Conservation (phyloP, 73 alveolate genomes). For the Blepharisma stoltei region DNA sequence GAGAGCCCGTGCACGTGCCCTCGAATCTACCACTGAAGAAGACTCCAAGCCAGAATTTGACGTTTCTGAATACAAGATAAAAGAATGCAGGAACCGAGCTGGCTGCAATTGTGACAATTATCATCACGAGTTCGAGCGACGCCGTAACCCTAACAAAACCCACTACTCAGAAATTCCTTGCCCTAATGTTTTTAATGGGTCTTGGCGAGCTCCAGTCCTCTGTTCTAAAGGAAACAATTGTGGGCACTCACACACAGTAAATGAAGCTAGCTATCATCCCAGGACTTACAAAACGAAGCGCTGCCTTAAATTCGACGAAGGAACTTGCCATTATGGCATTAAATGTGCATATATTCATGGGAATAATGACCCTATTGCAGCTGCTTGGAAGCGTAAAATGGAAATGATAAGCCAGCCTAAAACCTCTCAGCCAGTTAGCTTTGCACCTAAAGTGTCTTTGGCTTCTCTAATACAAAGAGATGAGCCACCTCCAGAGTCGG, state of each 20-base stretch:
- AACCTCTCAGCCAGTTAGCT: neutral
- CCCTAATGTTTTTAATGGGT: constrained; percentile 19
- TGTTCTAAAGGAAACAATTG: constrained; percentile 25
- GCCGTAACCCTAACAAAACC: constrained; percentile 17
- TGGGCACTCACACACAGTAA: constrained; percentile 31
- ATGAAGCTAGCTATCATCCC: constrained; percentile 35
- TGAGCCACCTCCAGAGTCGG: neutral
- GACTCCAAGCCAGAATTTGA: neutral
- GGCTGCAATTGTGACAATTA: constrained; percentile 30
- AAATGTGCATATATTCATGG: constrained; percentile 28
- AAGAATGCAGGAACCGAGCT: constrained; percentile 21
- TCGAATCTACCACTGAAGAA: no score
- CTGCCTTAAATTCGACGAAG: constrained; percentile 15
- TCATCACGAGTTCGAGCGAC: constrained; percentile 34
- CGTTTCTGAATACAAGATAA: neutral
- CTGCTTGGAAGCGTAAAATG: constrained; percentile 4
- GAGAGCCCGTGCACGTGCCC: no score
- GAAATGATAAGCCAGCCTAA: constrained; percentile 25
- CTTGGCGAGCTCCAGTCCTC: constrained; percentile 20
- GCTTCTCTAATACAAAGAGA: neutral
- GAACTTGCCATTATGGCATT: constrained; percentile 28
- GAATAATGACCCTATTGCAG: constrained; percentile 20
- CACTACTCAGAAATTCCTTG: constrained; percentile 27
- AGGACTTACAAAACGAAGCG: constrained; percentile 22
- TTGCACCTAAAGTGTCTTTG: constrained; percentile 2